phyloP scores from a whole-genome alignment of 371 early-diverging fungal species.

The Nematocida minor region DNA sequence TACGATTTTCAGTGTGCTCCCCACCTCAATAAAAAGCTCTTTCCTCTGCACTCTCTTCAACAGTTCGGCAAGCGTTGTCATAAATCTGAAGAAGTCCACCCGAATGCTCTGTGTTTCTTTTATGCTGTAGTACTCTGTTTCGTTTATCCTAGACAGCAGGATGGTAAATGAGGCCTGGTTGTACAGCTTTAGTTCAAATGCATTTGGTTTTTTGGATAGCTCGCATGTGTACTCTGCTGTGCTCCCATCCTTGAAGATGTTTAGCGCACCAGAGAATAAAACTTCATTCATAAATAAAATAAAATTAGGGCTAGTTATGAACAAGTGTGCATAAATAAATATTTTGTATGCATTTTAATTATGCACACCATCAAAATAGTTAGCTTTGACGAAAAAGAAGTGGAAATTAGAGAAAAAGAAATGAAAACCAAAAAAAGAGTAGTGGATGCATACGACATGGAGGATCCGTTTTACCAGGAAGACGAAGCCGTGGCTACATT shows the following conservation, averaged over 20 bases:
- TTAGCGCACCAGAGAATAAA: not conserved
- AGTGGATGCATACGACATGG: conserved; percentile 22
- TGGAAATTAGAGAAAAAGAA: conserved; percentile 10
- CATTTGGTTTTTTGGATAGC: not conserved
- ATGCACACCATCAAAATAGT: conserved; percentile 12
- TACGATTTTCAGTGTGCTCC: conserved; percentile 56
- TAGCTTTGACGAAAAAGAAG: conserved; percentile 8
- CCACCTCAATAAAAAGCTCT: conserved; percentile 44
- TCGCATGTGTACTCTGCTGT: conserved; percentile 19
- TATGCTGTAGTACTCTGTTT: conserved; percentile 60
- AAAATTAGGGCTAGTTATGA: no score
- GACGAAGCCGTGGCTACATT: conserved; percentile 20
- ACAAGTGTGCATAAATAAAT: no score
- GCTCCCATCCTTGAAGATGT: not conserved
- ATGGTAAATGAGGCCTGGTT: conserved; percentile 32
- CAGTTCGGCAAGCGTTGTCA: conserved; percentile 55
- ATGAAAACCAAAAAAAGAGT: conserved; percentile 17
- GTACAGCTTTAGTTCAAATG: conserved; percentile 10
- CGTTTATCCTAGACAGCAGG: not conserved
- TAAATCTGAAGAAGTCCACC: conserved; percentile 63
- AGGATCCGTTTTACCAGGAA: conserved; percentile 45
- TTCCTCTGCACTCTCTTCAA: conserved; percentile 54
- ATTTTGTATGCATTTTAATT: conserved; percentile 3
- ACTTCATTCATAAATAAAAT: conserved; percentile 4
- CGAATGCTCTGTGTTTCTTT: conserved; percentile 65